Conservation (phyloP, 768 basidiomycete species). For the Auricularia sp. region DNA sequence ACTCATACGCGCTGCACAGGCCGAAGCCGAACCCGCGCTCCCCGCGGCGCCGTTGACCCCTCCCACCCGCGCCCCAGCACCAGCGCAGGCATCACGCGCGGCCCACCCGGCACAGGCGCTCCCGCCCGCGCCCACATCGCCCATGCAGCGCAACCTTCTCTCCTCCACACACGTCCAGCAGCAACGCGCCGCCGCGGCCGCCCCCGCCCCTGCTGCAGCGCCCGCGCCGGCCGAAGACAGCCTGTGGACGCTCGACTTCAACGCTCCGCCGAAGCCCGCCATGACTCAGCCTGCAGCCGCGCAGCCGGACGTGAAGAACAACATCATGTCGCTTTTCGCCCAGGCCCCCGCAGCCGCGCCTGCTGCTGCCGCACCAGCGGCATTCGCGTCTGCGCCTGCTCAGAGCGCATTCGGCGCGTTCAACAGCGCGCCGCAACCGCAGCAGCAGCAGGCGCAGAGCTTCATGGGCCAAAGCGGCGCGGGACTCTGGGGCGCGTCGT, state of each 20-base stretch:
- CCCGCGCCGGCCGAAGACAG: conserved; percentile 38
- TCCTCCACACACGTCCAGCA: conserved; percentile 3
- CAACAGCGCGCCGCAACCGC: not conserved
- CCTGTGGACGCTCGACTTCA: conserved; percentile 81
- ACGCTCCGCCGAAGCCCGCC: conserved; percentile 24
- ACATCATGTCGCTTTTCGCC: conserved; percentile 78
- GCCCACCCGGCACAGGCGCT: conserved; percentile 3
- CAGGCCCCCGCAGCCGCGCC: conserved; percentile 26
- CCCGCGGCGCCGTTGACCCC: conserved; percentile 1
- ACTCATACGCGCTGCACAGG: not conserved
- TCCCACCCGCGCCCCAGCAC: conserved; percentile 11
- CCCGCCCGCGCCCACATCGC: conserved; percentile 10
- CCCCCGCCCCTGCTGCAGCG: conserved; percentile 12
- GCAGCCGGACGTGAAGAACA: conserved; percentile 68
- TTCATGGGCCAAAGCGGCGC: not conserved
- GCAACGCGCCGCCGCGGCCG: conserved; percentile 1
- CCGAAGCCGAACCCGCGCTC: conserved; percentile 17
- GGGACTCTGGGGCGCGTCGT: conserved; percentile 5
- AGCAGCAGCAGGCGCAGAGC: not conserved
- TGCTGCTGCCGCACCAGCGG: conserved; percentile 13
- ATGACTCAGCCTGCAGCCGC: conserved; percentile 13
- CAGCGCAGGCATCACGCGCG: conserved; percentile 1
- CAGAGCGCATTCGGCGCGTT: conserved; percentile 6
- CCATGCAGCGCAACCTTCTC: not conserved
- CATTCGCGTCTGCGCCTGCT: conserved; percentile 14